Evolutionary conservation across 768 basidiomycete species (phyloP).

Genomic region (Pluteus cervinus): DNA sequence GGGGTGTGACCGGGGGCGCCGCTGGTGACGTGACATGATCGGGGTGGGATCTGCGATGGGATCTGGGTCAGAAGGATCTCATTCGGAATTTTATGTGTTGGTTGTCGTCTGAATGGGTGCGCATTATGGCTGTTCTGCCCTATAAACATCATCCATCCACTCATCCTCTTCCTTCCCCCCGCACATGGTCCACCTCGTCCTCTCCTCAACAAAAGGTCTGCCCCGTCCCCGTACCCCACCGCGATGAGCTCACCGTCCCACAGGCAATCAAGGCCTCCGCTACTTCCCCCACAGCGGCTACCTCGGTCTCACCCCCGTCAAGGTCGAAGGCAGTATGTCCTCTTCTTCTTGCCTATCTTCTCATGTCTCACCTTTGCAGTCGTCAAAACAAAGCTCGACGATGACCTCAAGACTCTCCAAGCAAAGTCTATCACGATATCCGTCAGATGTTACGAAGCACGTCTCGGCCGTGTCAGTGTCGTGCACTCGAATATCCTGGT

Average conservation of each 20-base stretch:
- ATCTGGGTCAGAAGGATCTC: not conserved
- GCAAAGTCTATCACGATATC: constrained; percentile 65
- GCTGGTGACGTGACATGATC: constrained; percentile 4
- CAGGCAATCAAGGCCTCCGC: constrained; percentile 61
- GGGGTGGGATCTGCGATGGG: constrained; percentile 4
- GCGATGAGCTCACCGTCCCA: constrained; percentile 9
- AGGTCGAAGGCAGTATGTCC: constrained; percentile 66
- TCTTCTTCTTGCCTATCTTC: constrained; percentile 6
- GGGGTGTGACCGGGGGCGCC: constrained; percentile 10
- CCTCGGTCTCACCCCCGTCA: constrained; percentile 76
- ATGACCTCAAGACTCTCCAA: constrained; percentile 60
- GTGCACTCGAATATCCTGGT: constrained; percentile 60
- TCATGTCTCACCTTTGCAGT: constrained; percentile 30
- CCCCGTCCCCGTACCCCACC: constrained; percentile 4
- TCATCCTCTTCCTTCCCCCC: constrained; percentile 21
- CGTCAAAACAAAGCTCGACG: constrained; percentile 66
- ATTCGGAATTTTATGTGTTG: too few relatives aligned
- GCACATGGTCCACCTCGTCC: constrained; percentile 62
- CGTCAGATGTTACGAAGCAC: constrained; percentile 81
- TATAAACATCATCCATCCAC: constrained; percentile 16
- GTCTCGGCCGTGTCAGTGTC: constrained; percentile 53
- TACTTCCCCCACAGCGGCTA: constrained; percentile 75
- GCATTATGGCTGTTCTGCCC: too few relatives aligned
- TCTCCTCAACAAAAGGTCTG: constrained; percentile 55
- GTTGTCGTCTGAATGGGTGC: too few relatives aligned